Base-by-base conservation (phyloP, 1,284 basidiomycete genomes). In the Ustilago sp. region DNA sequence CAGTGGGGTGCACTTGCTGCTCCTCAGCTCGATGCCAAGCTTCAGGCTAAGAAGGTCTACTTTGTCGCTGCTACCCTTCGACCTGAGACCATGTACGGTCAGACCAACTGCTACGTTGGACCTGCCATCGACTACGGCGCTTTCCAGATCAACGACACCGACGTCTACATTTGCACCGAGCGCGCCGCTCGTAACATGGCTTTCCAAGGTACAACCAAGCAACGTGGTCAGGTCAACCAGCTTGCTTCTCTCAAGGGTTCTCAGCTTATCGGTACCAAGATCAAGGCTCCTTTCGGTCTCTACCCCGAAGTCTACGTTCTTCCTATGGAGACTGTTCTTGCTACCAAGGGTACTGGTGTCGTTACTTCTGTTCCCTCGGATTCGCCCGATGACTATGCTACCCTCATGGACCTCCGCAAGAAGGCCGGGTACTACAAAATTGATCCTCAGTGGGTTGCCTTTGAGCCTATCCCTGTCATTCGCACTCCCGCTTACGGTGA, bases 321-420 rank as follows among this genome's bases (percentile, higher is more conserved):
- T 72, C 97, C 97, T 31, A 99, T 99, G 97, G 96, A 99, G 82
- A 93, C 92, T 75, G 95, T 99, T 55, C 90, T 98, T 61, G 90
- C 95, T 31, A 96, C 93, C 80, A 99, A 99, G 89, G 97, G 97
- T 84, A 99, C 96, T 28, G 97, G 97, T 83, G 95, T 99, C 43
- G 97, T 99, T 80, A 98, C 95, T 3, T 99, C 94, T 57, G 95
- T 98, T 11, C 95, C 97, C 0, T 97, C 96, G 13, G 97, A 99
- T 87, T 99, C 97, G 15, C 97, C 97, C 32, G 97, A 99, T 86
- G 97, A 99, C 87, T 98, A 91, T 87, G 91, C 92, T 77, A 97
- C 93, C 7, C 89, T 94, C 63, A 92, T 91, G 85, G 96, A 99
- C 84, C 89, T 99, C 52, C 93, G 93, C 85, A 99, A 98, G 88